phyloP scores from a whole-genome alignment of 495 filamentous ascomycete species.

The Tuber melanosporum region DNA sequence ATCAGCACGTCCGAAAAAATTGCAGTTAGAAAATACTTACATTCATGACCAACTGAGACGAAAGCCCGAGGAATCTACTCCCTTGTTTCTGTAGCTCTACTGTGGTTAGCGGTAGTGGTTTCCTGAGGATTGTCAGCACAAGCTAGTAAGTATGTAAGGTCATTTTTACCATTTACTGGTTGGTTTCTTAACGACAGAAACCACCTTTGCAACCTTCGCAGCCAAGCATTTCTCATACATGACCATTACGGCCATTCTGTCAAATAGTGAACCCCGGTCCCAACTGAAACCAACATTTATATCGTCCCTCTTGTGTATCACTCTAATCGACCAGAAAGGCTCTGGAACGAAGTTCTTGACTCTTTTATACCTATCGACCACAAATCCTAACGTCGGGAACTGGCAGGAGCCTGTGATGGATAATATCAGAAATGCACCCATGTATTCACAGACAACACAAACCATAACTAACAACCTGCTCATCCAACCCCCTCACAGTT shows the following conservation, averaged over 20 bases:
- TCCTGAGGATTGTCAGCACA: constrained; percentile 41
- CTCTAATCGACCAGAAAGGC: constrained; percentile 83
- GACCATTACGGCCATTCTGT: constrained; percentile 70
- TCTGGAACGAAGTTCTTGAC: constrained; percentile 92
- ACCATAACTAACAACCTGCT: constrained; percentile 81
- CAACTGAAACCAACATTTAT: constrained; percentile 81
- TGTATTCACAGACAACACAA: background rate
- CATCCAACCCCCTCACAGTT: constrained; percentile 56
- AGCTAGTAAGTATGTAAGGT: background rate
- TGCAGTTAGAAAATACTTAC: constrained; percentile 37
- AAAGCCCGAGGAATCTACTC: constrained; percentile 73
- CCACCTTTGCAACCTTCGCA: constrained; percentile 72
- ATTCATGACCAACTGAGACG: constrained; percentile 79
- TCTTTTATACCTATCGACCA: constrained; percentile 88
- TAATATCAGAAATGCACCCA: background rate
- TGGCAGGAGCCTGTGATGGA: constrained; percentile 71
- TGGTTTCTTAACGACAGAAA: constrained; percentile 76
- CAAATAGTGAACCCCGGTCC: constrained; percentile 77
- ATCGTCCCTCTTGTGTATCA: constrained; percentile 67
- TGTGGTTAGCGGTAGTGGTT: constrained; percentile 85
- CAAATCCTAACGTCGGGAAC: constrained; percentile 93
- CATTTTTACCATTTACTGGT: constrained; percentile 69
- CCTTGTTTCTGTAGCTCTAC: constrained; percentile 99
- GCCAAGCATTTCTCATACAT: constrained; percentile 76
- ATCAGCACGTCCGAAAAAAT: background rate